phyloP scores from a whole-genome alignment of 495 filamentous ascomycete species.

The Xeromyces bisporus region DNA sequence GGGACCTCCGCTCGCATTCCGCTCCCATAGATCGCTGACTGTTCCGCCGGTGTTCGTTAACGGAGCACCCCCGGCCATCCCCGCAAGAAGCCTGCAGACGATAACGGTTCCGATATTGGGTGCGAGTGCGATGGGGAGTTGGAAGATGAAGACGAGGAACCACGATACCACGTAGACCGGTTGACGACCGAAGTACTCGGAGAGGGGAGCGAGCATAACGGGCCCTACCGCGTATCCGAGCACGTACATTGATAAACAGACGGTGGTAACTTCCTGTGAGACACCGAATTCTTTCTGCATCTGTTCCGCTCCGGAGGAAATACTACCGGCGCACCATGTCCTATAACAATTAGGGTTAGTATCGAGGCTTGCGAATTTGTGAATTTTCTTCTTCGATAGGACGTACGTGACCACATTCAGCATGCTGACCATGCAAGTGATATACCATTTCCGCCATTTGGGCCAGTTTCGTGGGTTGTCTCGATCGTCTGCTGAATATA shows the following conservation, averaged over 20 bases:
- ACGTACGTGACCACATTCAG: conserved; percentile 28
- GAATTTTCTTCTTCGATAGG: no score
- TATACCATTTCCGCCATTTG: conserved; percentile 30
- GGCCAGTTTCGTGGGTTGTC: conserved; percentile 33
- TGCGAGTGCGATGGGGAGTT: conserved; percentile 39
- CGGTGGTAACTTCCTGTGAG: conserved; percentile 23
- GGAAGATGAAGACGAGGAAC: conserved; percentile 45
- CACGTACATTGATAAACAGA: conserved; percentile 37
- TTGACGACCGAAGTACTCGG: conserved; percentile 47
- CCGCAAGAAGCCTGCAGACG: conserved; percentile 39
- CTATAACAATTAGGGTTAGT: no score
- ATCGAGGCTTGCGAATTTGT: no score
- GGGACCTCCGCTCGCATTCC: conserved; percentile 36
- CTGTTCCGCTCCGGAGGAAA: conserved; percentile 21
- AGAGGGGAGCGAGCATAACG: conserved; percentile 42
- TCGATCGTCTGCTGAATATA: conserved; percentile 19
- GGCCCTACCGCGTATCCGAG: conserved; percentile 37
- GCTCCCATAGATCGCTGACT: conserved; percentile 25
- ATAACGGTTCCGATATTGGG: conserved; percentile 35
- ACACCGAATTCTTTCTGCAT: conserved; percentile 26
- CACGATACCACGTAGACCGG: conserved; percentile 36
- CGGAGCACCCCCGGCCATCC: conserved; percentile 34
- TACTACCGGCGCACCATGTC: conserved; percentile 27
- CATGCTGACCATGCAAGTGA: conserved; percentile 20
- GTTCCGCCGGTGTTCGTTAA: conserved; percentile 30